These are phyloP conservation scores for Pneumocystis carinii DNA, from an alignment of 1,139 yeast genomes.

Conservation along the genomic window DNA sequence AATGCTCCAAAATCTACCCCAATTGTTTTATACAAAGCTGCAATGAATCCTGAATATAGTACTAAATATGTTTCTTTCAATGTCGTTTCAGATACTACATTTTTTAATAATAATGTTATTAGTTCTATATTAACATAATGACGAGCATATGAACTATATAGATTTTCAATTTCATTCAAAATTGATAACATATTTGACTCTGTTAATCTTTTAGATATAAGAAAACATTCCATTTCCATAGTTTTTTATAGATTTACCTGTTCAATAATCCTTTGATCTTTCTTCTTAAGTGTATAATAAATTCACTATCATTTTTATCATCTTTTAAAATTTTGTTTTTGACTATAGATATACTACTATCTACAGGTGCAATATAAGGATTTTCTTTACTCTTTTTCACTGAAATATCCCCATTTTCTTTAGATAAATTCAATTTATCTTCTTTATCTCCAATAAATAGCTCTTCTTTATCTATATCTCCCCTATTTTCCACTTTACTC, in stretches of 20 bases:
- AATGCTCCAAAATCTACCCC: constrained; percentile 88
- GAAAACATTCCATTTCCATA: background rate
- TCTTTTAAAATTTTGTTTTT: background rate
- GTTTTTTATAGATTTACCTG: constrained; percentile 6
- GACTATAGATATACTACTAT: background rate
- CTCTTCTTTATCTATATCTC: background rate
- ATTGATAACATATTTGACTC: constrained; percentile 68
- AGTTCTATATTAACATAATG: constrained; percentile 59
- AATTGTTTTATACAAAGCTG: constrained; percentile 55
- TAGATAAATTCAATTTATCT: background rate
- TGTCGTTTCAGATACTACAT: constrained; percentile 48
- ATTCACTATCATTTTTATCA: background rate
- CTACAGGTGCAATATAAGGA: background rate
- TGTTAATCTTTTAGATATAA: constrained; percentile 37
- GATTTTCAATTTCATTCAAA: constrained; percentile 47
- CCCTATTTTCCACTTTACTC: background rate
- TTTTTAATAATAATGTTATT: constrained; percentile 46
- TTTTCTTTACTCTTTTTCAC: background rate
- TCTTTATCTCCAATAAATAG: background rate
- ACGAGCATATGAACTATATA: constrained; percentile 56
- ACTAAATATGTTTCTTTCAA: constrained; percentile 65
- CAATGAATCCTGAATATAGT: constrained; percentile 63
- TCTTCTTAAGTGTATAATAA: constrained; percentile 5
- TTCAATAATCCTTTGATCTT: constrained; percentile 39
- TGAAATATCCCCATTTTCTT: background rate